Base-by-base conservation (phyloP, 164 flowering plant species). In the Magnolia changhungtana region DNA sequence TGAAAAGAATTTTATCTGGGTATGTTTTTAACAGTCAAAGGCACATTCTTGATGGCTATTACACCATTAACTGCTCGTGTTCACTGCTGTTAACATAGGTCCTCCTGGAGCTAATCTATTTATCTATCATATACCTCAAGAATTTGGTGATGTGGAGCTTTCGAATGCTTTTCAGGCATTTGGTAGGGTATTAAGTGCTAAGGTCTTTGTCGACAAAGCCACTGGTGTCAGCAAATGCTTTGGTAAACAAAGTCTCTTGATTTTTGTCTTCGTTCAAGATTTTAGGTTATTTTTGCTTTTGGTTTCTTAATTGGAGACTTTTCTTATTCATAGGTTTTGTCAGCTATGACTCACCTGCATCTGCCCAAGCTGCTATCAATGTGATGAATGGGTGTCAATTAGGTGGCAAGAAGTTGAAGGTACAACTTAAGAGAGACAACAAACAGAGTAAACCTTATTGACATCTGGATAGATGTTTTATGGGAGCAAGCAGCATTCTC, bases 191-290 rank as follows among this genome's bases (percentile, higher is more conserved):
- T 85, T 96, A 83, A 96, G 99, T 78, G 96, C 98, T 27, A 96
- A 94, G 74, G 99, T 96, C n/a, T 96, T 87, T 81, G 89, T 96
- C 20, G 99, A 96, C 85, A 96, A 96, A 84, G 92, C 90, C 81
- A 90, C 98, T 79, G 98, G 99, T 65, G 90, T 84, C 72, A 96
- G 99, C 91, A 96, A 96, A 93, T 96, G 99, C 81, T 96, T 96
- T 81, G 99, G 99, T 94, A 84, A 81, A 81, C 23, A 24, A 24
- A 70, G 50, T 19, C 59, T 74, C 75, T 50, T 50, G 76, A 78
- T 20, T 37, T 71, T 27, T 29, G 37, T 74, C 49, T 65, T 7
- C 29, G 31, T 20, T 21, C 20, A 11, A 5, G 14, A 14, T 29
- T 1, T 59, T 59, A 49, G 49, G 59, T 55, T 13, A 31, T 10